Evolutionary conservation across 1,139 yeast species (phyloP), one percentile per base, ranked within the genome.

Genomic region (Taphrina flavorubra): DNA sequence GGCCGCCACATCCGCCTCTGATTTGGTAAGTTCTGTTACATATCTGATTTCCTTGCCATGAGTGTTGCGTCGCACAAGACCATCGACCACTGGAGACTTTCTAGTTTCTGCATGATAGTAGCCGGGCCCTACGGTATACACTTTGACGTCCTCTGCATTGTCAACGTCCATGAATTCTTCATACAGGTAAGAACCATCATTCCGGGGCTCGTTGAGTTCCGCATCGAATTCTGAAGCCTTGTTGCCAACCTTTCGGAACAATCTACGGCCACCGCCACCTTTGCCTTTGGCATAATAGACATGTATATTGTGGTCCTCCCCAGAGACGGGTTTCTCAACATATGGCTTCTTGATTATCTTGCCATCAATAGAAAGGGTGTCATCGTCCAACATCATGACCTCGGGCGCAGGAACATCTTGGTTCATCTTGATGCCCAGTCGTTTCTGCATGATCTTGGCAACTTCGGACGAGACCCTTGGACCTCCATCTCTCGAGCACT

Each of bases 291-390:
- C 89, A 77, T 94, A 94, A 78, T 95, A 95, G 60, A 95, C 94
- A 77, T 89, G 91, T 58, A 95, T 94, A 77, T 95, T 95, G 79
- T 95, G 99, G 78, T 95, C 97, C 79, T 95, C 99, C 60, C 99
- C 99, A 79, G 95, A 97, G 7, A 94, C 99, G 0, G 99, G 99
- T 75, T 95, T 95, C 78, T 95, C 99, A 40, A 95, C 99, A 81
- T 87, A 95, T 8, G 99, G 99, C 76, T 95, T 95, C 58, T 81
- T 82, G 79, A 95, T 80, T 14, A 81, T 80, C 73, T 85, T 78
- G 2, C 96, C 97, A 72, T 89, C 86, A 36, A 94, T 94, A 70
- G 81, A 82, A 68, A 95, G 82, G 0, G 97, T 91, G 76, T 95
- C 98, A 14, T 84, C 85, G 77, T 91, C 90, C 60, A 80, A 85